phyloP scores from a whole-genome alignment of 192 early-diverging fungal species.

The Glomus cerebriforme region DNA sequence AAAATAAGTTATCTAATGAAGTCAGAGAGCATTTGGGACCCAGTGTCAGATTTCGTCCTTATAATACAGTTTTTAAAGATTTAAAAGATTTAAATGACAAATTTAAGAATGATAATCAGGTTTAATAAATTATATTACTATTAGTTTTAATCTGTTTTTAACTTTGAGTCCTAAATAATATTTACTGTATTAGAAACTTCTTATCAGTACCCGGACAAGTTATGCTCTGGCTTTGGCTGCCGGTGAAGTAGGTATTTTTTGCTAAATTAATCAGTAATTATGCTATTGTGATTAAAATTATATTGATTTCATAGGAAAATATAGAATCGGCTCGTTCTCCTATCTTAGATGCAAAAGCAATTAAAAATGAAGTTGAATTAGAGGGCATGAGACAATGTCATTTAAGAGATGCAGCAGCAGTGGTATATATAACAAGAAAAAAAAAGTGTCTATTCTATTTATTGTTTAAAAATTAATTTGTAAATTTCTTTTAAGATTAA shows the following conservation, averaged over 20 bases:
- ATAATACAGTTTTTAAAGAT: constrained; percentile 78
- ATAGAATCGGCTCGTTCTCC: constrained; percentile 65
- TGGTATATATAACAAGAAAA: constrained; percentile 54
- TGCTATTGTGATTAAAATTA: neutral
- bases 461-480: neutral
- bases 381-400: constrained; percentile 93
- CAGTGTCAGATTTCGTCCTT: constrained; percentile 68
- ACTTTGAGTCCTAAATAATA: constrained; percentile 11
- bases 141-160: neutral
- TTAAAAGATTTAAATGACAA: constrained; percentile 46
- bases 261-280: constrained; percentile 3
- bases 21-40: constrained; percentile 63
- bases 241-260: constrained; percentile 51
- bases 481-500: constrained; percentile 22
- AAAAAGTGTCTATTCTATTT: no score
- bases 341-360: constrained; percentile 80
- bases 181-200: constrained; percentile 47
- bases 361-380: constrained; percentile 90
- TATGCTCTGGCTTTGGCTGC: constrained; percentile 76
- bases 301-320: constrained; percentile 40
- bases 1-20: constrained; percentile 64
- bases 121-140: constrained; percentile 34
- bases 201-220: constrained; percentile 67
- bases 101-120: constrained; percentile 44
- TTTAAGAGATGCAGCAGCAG: constrained; percentile 84